Evolutionary conservation across 306 rosid species (phyloP).

Genomic region (Psophocarpus tetragonolobus): DNA sequence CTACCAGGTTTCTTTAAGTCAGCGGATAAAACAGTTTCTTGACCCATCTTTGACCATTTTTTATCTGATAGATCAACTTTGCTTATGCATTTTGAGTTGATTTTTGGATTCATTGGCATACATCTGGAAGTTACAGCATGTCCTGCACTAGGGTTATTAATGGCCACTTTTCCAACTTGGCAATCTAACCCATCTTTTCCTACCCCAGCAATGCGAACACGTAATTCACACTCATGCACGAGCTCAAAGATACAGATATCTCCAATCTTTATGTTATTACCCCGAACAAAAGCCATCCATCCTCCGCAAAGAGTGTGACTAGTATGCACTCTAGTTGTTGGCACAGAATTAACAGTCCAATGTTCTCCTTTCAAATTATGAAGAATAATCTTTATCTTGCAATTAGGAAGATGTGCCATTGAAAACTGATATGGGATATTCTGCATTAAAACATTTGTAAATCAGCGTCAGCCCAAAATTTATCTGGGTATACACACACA

Average conservation of each 20-base stretch:
- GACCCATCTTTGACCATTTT: constrained; percentile 49
- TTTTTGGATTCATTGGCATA: constrained; percentile 52
- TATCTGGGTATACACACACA: not conserved
- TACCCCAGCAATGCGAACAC: constrained; percentile 58
- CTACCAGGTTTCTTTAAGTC: constrained; percentile 59
- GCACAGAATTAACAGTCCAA: constrained; percentile 95
- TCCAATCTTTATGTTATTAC: constrained; percentile 73
- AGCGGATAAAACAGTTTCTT: constrained; percentile 52
- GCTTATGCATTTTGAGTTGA: constrained; percentile 55
- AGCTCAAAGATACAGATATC: constrained; percentile 92
- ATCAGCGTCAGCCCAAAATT: constrained; percentile 18
- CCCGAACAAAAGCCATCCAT: constrained; percentile 95
- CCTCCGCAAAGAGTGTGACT: constrained; percentile 98
- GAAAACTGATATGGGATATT: constrained; percentile 87
- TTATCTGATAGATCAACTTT: constrained; percentile 55
- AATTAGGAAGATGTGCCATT: constrained; percentile 85
- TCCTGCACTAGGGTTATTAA: constrained; percentile 46
- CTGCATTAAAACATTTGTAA: constrained; percentile 51
- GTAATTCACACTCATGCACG: constrained; percentile 76
- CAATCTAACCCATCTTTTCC: constrained; percentile 56
- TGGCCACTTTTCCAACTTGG: constrained; percentile 56
- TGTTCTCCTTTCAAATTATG: constrained; percentile 80
- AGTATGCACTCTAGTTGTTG: constrained; percentile 85
- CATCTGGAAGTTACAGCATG: constrained; percentile 47
- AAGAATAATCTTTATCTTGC: constrained; percentile 79